Conservation (phyloP, 768 basidiomycete species). For the Suillus occidentalis region DNA sequence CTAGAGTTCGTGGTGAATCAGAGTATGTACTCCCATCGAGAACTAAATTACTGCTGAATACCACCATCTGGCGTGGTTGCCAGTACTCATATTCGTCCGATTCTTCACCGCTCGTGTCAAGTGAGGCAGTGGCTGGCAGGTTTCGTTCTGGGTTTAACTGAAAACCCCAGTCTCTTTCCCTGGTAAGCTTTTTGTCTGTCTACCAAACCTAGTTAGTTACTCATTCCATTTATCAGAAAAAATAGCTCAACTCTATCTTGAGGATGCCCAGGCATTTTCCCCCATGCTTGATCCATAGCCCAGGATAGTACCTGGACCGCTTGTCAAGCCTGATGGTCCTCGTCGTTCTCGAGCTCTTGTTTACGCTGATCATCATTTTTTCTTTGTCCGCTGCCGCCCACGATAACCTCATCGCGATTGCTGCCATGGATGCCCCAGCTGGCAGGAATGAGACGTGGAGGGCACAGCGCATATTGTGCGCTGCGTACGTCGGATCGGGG, state of each 20-base stretch:
- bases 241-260: neutral
- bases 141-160: neutral
- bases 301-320: too few relatives aligned
- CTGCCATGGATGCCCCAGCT: too few relatives aligned
- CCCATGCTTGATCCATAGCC: too few relatives aligned
- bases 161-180: neutral
- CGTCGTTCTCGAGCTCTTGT: too few relatives aligned
- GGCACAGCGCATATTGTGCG: too few relatives aligned
- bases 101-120: neutral
- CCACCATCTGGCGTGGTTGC: neutral
- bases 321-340: too few relatives aligned
- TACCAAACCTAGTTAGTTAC: neutral
- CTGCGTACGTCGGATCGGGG: too few relatives aligned
- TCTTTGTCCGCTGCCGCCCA: too few relatives aligned
- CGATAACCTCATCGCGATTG: too few relatives aligned
- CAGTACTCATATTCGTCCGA: neutral
- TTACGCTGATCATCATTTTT: too few relatives aligned
- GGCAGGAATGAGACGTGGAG: too few relatives aligned
- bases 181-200: neutral
- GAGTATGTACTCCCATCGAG: neutral
- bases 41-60: neutral
- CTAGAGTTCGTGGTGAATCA: neutral
- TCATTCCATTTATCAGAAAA: neutral
- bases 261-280: too few relatives aligned
- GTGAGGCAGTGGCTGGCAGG: neutral